Percentiles rank a stretch among this genome's conserved stretches.
Conservation (phyloP, 805 yeast genomes). For the Danielia reshetovae region DNA sequence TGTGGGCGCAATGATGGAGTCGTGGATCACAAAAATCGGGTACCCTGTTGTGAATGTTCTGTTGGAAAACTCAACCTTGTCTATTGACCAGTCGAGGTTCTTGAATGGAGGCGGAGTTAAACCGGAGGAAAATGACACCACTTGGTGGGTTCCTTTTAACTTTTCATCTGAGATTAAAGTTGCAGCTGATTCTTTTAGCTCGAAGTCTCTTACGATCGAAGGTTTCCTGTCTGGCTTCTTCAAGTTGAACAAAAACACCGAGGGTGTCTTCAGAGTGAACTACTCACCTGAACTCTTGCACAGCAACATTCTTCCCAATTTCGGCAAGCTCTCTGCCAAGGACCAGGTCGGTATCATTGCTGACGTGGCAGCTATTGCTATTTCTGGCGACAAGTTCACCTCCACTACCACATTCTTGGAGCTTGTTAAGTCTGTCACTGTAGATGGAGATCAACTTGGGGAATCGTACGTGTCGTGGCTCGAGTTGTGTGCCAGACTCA, state of each 20-base stretch:
- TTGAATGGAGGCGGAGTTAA: constrained; percentile 58
- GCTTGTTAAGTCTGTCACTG: constrained; percentile 30
- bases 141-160: constrained; percentile 59
- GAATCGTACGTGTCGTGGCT: constrained; percentile 50
- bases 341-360: constrained; percentile 55
- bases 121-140: constrained; percentile 52
- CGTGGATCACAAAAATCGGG: constrained; percentile 74
- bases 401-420: constrained; percentile 43
- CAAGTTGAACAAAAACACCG: constrained; percentile 48
- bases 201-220: background rate
- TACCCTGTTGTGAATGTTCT: constrained; percentile 62
- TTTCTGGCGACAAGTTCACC: constrained; percentile 36
- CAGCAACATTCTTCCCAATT: constrained; percentile 35
- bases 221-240: constrained; percentile 22
- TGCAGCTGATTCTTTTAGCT: constrained; percentile 1
- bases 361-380: constrained; percentile 47
- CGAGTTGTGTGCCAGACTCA: constrained; percentile 43
- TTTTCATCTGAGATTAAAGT: constrained; percentile 13
- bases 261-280: constrained; percentile 52
- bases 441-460: constrained; percentile 24
- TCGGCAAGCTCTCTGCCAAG: constrained; percentile 36
- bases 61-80: constrained; percentile 28
- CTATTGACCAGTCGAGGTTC: constrained; percentile 56
- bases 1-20: constrained; percentile 54
- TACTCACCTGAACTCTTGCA: constrained; percentile 43